Evolutionary conservation across 2,329 filamentous ascomycete species (phyloP).

Genomic region (Diplodia corticola): DNA sequence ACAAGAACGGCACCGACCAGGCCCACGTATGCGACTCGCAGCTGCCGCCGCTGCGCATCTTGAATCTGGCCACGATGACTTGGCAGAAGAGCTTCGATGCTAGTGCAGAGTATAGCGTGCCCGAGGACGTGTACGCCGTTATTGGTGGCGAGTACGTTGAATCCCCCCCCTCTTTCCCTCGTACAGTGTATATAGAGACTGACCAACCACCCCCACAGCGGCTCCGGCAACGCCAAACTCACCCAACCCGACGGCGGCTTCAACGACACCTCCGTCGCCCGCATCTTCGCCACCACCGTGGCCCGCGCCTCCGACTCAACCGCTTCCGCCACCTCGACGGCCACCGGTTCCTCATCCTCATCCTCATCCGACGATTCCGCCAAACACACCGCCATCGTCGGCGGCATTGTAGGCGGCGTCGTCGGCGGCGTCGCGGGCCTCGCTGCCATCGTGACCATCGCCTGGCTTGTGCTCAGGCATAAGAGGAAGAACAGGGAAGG

Average conservation of each 20-base stretch:
- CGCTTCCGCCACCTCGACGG: slow-evolving; percentile 2
- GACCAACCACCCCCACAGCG: neutral
- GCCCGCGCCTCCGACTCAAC: neutral
- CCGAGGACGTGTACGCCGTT: neutral
- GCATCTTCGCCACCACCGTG: slow-evolving; percentile 17
- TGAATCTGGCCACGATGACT: slow-evolving; percentile 5
- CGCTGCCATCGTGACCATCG: slow-evolving; percentile 14
- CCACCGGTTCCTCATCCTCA: neutral
- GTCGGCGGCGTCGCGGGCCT: slow-evolving; percentile 24
- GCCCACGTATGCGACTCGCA: slow-evolving; percentile 3
- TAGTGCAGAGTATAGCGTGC: neutral
- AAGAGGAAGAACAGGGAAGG: neutral
- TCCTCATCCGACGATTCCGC: neutral
- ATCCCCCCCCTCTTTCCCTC: neutral
- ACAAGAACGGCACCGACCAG: slow-evolving; percentile 5
- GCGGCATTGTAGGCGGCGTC: slow-evolving; percentile 24
- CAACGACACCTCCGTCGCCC: slow-evolving; percentile 6
- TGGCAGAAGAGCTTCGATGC: slow-evolving; percentile 19
- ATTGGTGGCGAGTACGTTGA: slow-evolving; percentile 21
- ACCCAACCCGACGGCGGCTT: slow-evolving; percentile 5
- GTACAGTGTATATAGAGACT: neutral
- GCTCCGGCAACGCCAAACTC: slow-evolving; percentile 11
- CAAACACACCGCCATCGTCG: slow-evolving; percentile 19
- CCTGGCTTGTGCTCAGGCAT: slow-evolving; percentile 13
- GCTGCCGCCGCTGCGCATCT: slow-evolving; percentile 5